phyloP scores from a whole-genome alignment of 805 yeast species.

The Ogataea pini region DNA sequence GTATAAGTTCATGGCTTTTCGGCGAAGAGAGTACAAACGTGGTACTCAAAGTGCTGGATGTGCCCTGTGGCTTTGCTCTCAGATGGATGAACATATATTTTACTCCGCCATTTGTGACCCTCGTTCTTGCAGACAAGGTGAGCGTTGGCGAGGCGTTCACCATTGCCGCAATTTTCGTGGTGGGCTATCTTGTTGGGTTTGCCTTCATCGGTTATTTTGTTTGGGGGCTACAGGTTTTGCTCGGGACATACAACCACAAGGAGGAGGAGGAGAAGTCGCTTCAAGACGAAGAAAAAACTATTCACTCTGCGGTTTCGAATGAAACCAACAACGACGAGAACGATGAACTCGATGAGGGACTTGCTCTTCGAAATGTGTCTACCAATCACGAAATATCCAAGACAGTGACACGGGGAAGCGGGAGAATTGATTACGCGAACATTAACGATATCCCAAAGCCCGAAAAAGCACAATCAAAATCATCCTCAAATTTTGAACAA shows the following conservation, averaged over 20 bases:
- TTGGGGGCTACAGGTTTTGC: constrained; percentile 40
- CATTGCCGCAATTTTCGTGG: constrained; percentile 70
- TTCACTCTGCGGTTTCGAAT: too few species aligned
- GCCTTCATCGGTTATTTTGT: constrained; percentile 51
- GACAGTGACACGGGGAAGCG: not conserved
- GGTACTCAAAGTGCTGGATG: constrained; percentile 42
- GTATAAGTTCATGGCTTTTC: constrained; percentile 38
- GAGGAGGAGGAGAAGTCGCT: constrained; percentile 3
- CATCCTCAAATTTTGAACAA: not conserved
- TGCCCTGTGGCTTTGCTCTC: constrained; percentile 67
- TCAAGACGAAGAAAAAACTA: constrained; percentile 24
- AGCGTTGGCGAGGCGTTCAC: constrained; percentile 68
- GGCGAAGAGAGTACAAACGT: constrained; percentile 37
- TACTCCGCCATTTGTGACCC: constrained; percentile 72
- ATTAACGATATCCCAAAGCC: not conserved
- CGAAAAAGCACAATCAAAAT: not conserved
- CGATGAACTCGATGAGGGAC: constrained; percentile 32
- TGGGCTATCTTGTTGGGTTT: constrained; percentile 60
- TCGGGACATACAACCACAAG: constrained; percentile 25
- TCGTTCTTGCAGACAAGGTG: constrained; percentile 68
- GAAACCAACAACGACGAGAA: not conserved
- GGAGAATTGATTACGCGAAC: not conserved
- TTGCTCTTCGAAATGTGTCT: constrained; percentile 23
- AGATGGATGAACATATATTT: constrained; percentile 80
- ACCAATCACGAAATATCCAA: constrained; percentile 20